Percentiles rank a stretch among this genome's conserved stretches.
phyloP scores from a whole-genome alignment of 2,329 filamentous ascomycete species.

The Nemania sp. region DNA sequence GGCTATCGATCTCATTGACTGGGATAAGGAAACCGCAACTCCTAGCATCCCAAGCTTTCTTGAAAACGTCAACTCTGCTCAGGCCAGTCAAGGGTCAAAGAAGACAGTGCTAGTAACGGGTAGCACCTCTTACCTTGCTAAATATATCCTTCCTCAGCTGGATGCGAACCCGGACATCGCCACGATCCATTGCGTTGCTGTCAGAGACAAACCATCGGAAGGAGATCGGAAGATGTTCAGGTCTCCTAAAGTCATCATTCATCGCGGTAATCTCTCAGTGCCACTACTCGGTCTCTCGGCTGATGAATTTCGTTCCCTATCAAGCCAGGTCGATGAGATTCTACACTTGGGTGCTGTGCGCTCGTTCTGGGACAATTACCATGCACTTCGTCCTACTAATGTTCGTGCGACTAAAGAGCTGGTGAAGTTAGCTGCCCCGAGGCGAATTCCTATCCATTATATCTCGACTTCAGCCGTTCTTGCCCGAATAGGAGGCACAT shows the following conservation, averaged over 20 bases:
- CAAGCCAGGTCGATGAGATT: constrained; percentile 44
- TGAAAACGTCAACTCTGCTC: background rate
- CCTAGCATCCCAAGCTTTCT: constrained; percentile 18
- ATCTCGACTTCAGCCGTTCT: constrained; percentile 15
- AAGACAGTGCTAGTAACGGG: constrained; percentile 22
- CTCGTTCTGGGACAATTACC: constrained; percentile 36
- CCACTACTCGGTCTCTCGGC: constrained; percentile 42
- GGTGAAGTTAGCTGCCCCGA: constrained; percentile 23
- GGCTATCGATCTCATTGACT: constrained; percentile 11
- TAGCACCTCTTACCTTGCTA: constrained; percentile 21
- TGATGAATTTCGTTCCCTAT: constrained; percentile 32
- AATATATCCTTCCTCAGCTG: constrained; percentile 13
- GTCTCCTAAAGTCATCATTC: constrained; percentile 33
- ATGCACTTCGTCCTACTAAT: constrained; percentile 29
- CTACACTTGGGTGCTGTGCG: constrained; percentile 49
- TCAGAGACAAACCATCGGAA: constrained; percentile 11
- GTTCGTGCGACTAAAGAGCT: constrained; percentile 34
- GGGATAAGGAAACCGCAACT: constrained; percentile 22
- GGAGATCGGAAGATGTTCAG: background rate
- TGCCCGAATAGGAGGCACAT: background rate
- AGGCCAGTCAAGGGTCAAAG: background rate
- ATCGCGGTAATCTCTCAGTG: constrained; percentile 41
- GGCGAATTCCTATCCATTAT: constrained; percentile 15
- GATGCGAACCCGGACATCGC: background rate
- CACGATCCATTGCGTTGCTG: constrained; percentile 27